Conservation (phyloP, 176 grass and related monocot species). For the Stipa capillata region DNA sequence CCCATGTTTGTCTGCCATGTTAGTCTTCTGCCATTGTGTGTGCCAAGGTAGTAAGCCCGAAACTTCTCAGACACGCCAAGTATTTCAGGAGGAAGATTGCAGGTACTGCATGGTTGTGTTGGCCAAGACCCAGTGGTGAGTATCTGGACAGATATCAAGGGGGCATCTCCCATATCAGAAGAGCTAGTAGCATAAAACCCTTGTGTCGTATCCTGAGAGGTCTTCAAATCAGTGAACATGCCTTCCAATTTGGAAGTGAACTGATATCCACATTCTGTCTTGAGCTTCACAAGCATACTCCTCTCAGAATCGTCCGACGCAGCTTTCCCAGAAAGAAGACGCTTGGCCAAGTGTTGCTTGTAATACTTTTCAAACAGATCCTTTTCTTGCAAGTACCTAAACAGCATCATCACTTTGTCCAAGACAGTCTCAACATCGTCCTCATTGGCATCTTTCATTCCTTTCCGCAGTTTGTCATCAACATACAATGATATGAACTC, state of each 20-base stretch:
- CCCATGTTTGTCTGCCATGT: conserved; percentile 95
- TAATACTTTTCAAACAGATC: conserved; percentile 90
- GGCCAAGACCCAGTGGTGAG: too few relatives aligned
- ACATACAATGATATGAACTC: conserved; percentile 83
- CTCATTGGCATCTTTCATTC: conserved; percentile 61
- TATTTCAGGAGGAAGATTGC: conserved; percentile 75
- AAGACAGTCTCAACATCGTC: conserved; percentile 69
- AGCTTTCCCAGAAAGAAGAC: conserved; percentile 63
- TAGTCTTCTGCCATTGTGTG: conserved; percentile 73
- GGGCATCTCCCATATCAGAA: conserved; percentile 36
- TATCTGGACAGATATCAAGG: conserved; percentile 58
- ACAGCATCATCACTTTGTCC: conserved; percentile 77
- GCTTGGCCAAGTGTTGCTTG: too few relatives aligned
- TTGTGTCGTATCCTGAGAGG: conserved; percentile 66
- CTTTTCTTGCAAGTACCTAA: conserved; percentile 86
- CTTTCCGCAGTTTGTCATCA: too few relatives aligned
- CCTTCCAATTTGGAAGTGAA: too few relatives aligned
- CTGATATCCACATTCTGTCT: too few relatives aligned
- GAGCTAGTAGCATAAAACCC: conserved; percentile 48
- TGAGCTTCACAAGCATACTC: too few relatives aligned
- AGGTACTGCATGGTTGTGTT: too few relatives aligned
- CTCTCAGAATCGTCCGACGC: conserved; percentile 66
- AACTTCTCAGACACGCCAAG: conserved; percentile 64
- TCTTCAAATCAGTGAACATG: too few relatives aligned
- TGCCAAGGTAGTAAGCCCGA: conserved; percentile 70